A percentile compares a stretch with the other conserved stretches of the same genome.
Conservation (phyloP, 495 filamentous ascomycete species). For the Aspergillus saccharolyticus region DNA sequence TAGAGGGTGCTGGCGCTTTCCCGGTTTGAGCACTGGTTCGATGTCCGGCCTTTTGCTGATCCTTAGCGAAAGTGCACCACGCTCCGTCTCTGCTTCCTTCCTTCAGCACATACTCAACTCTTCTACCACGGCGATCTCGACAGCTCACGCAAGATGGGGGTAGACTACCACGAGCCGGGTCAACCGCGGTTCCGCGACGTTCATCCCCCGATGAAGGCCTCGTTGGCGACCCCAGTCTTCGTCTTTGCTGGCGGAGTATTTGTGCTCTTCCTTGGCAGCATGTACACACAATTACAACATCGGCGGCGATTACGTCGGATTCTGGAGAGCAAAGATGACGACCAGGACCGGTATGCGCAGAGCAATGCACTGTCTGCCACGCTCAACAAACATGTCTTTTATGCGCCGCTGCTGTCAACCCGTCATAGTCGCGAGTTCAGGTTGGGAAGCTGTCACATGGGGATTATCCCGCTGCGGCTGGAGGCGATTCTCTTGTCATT, state of each 20-base stretch:
- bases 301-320: conserved; percentile 23
- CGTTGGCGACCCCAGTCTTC: conserved; percentile 34
- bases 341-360: conserved; percentile 23
- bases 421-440: conserved; percentile 41
- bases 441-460: conserved; percentile 29
- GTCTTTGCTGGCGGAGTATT: conserved; percentile 25
- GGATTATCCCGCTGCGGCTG: conserved; percentile 35
- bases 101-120: background rate
- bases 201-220: conserved; percentile 35
- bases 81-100: background rate
- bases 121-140: background rate
- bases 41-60: background rate
- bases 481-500: conserved; percentile 27
- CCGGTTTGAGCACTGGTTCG: background rate
- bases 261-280: conserved; percentile 24
- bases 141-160: conserved; percentile 16
- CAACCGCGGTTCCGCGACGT: conserved; percentile 21
- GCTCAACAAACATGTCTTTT: conserved; percentile 39
- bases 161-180: conserved; percentile 15
- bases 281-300: conserved; percentile 24
- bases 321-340: conserved; percentile 16
- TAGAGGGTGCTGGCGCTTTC: background rate
- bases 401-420: conserved; percentile 34
- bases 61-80: background rate
- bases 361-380: conserved; percentile 18